phyloP scores from a whole-genome alignment of 2,329 filamentous ascomycete species.

The Colletotrichum lupini region DNA sequence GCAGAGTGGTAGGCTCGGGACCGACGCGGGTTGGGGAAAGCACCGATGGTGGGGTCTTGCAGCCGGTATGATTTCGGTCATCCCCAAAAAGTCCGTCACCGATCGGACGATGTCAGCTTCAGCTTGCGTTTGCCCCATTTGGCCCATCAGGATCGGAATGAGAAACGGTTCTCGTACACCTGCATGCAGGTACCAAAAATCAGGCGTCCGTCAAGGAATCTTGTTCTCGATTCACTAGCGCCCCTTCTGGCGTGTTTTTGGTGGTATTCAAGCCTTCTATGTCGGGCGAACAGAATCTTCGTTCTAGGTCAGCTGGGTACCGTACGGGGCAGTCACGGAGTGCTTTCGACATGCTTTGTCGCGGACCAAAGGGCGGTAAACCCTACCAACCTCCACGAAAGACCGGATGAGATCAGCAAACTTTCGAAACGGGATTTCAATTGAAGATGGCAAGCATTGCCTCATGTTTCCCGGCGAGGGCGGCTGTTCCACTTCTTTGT shows the following conservation, averaged over 20 bases:
- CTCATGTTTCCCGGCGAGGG: background rate
- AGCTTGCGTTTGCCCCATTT: background rate
- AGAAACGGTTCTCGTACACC: background rate
- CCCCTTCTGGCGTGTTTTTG: background rate
- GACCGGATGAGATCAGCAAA: background rate
- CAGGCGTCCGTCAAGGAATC: background rate
- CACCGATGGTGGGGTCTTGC: background rate
- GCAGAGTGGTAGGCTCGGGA: background rate
- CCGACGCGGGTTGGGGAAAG: constrained; percentile 12
- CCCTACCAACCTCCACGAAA: background rate
- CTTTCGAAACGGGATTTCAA: background rate
- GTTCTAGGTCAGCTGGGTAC: too few species aligned
- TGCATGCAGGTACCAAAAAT: too few species aligned
- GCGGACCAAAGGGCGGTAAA: background rate
- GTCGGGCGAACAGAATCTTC: background rate
- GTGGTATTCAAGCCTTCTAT: background rate
- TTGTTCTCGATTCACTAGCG: background rate
- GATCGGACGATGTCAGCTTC: background rate
- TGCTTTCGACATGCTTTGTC: too few species aligned
- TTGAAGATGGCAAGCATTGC: background rate
- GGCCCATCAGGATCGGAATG: background rate
- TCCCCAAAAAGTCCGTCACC: constrained; percentile 34
- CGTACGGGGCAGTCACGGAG: too few species aligned
- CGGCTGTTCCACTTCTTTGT: background rate
- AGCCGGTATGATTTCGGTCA: constrained; percentile 29